Conservation (phyloP, 192 early-diverging fungal species). For the Spizellomyces sp. region DNA sequence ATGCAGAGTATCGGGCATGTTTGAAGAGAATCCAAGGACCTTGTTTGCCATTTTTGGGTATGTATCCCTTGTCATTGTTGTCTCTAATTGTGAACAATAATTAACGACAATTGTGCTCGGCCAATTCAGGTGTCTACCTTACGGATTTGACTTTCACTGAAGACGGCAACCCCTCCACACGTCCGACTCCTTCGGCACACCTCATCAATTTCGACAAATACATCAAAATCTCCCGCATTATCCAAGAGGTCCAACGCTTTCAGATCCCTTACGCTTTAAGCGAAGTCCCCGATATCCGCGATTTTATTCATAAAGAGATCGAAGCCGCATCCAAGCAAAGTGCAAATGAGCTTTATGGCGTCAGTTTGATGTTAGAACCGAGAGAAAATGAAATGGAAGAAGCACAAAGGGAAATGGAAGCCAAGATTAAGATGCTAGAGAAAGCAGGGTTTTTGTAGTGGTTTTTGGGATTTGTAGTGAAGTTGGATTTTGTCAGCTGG, state of each 20-base stretch:
- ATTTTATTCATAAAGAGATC: constrained; percentile 30
- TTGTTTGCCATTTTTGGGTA: constrained; percentile 53
- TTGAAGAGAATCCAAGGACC: constrained; percentile 35
- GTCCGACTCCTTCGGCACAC: constrained; percentile 8
- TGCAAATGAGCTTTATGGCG: constrained; percentile 39
- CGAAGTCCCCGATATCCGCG: constrained; percentile 42
- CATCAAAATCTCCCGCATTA: constrained; percentile 58
- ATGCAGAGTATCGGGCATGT: constrained; percentile 41
- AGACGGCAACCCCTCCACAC: constrained; percentile 56
- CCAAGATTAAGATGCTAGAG: constrained; percentile 44
- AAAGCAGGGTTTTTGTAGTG: constrained; percentile 38
- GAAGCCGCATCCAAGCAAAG: constrained; percentile 11
- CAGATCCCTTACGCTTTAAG: constrained; percentile 65
- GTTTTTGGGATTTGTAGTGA: too few relatives aligned
- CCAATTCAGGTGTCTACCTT: constrained; percentile 37
- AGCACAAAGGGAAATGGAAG: constrained; percentile 34
- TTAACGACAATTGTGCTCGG: too few relatives aligned
- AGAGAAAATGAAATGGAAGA: constrained; percentile 39
- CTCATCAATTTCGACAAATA: constrained; percentile 87
- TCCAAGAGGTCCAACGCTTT: constrained; percentile 75
- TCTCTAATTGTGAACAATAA: not conserved
- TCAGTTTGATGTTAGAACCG: constrained; percentile 39
- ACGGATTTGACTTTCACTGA: constrained; percentile 56
- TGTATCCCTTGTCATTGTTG: not conserved
- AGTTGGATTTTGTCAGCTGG: too few relatives aligned